Conservation (phyloP, 129 eudicot species). For the Escallonia herrerae region DNA sequence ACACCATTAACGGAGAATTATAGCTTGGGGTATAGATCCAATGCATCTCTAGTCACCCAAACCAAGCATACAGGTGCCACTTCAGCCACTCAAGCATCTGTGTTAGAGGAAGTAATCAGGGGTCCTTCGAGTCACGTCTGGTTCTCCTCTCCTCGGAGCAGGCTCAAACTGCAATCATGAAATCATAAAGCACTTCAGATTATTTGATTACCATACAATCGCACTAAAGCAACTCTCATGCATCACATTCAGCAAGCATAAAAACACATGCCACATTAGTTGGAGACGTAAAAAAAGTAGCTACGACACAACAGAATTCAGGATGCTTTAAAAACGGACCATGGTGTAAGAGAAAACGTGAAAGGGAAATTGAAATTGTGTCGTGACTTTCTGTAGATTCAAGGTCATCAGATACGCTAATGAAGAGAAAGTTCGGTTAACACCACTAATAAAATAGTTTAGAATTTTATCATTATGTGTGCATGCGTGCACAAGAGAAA, state of each 20-base stretch:
- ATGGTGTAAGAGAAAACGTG: too few species aligned
- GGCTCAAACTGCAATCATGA: conserved; percentile 70
- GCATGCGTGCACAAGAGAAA: background rate
- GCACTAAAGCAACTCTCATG: too few species aligned
- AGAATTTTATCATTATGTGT: background rate
- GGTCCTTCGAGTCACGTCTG: conserved; percentile 84
- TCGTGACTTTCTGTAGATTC: too few species aligned
- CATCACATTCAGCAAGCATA: too few species aligned
- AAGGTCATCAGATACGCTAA: too few species aligned
- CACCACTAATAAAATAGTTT: too few species aligned
- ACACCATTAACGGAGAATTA: conserved; percentile 16
- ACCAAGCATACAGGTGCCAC: conserved; percentile 4
- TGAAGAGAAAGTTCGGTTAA: background rate
- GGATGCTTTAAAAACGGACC: too few species aligned
- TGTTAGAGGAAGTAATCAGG: conserved; percentile 74
- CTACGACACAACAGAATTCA: too few species aligned
- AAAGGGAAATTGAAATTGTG: too few species aligned
- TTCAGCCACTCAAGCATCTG: conserved; percentile 4
- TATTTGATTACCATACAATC: too few species aligned
- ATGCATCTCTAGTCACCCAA: conserved; percentile 7
- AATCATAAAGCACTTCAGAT: background rate
- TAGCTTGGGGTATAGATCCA: background rate
- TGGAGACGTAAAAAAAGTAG: too few species aligned
- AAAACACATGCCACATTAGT: too few species aligned
- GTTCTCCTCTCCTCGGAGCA: conserved; percentile 91